Conservation (phyloP, 176 grass and related monocot genomes). For the Oryza meyeriana region DNA sequence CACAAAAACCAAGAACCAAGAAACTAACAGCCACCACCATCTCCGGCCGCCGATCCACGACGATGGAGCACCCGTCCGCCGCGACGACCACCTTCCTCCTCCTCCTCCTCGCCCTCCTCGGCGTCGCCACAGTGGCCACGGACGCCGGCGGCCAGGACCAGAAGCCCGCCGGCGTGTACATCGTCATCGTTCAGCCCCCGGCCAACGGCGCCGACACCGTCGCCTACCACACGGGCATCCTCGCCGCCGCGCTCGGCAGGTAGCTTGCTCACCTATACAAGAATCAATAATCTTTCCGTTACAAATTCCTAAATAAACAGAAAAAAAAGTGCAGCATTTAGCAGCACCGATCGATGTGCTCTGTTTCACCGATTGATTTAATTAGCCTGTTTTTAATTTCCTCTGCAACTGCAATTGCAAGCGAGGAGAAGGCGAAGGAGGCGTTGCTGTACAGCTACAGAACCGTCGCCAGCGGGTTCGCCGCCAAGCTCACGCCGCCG, state of each 20-base stretch:
- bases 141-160: neutral
- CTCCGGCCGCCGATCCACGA: neutral
- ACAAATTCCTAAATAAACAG: too few species aligned
- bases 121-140: neutral
- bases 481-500: slow-evolving; percentile 58
- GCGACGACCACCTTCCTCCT: neutral
- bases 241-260: slow-evolving; percentile 43
- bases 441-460: slow-evolving; percentile 69
- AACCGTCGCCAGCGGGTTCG: slow-evolving; percentile 53
- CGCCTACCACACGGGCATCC: slow-evolving; percentile 33
- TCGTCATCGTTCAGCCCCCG: slow-evolving; percentile 35
- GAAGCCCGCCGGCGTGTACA: slow-evolving; percentile 6
- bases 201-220: slow-evolving; percentile 1
- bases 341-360: too few species aligned
- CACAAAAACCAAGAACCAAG: neutral
- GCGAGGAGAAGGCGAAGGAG: slow-evolving; percentile 52
- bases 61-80: neutral
- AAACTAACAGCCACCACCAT: neutral
- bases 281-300: too few species aligned
- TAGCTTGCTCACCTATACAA: neutral
- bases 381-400: neutral
- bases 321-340: too few species aligned
- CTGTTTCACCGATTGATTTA: neutral
- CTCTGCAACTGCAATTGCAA: neutral
- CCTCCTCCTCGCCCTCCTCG: neutral